These are phyloP conservation scores for Phytophthora fragariae DNA, from an alignment of 352 stramenopile species.

Conservation along the genomic window DNA sequence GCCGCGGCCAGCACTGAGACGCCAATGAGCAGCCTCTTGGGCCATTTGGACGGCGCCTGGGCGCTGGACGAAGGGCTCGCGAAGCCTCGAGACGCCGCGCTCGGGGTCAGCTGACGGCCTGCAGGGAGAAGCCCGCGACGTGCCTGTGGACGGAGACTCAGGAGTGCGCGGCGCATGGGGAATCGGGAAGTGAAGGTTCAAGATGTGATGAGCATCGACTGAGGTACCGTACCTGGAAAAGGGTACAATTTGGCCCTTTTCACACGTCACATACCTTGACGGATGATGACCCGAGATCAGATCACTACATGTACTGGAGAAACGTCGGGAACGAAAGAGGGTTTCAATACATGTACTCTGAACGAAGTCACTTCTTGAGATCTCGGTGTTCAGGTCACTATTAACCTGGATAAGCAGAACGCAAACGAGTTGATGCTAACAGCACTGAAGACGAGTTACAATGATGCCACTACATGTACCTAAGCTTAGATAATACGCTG, in stretches of 20 bases:
- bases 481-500: too few relatives aligned
- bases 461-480: too few relatives aligned
- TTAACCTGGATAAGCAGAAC: too few relatives aligned
- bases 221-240: neutral
- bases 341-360: too few relatives aligned
- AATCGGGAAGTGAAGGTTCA: neutral
- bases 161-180: neutral
- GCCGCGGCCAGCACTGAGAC: neutral
- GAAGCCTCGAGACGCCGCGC: slow-evolving; percentile 3
- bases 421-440: too few relatives aligned
- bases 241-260: neutral
- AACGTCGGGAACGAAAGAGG: neutral
- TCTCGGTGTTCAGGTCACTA: too few relatives aligned
- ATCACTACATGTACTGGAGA: too few relatives aligned
- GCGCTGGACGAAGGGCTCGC: neutral
- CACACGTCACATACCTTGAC: neutral
- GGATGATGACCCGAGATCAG: neutral
- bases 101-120: neutral
- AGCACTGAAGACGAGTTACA: too few relatives aligned
- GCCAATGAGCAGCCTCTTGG: slow-evolving; percentile 1
- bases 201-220: neutral
- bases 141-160: neutral
- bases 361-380: too few relatives aligned
- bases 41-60: slow-evolving; percentile 13
- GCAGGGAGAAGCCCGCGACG: neutral